Evolutionary conservation across 139 green algal genomes (phyloP).

Genomic region (Chlorella sp.): DNA sequence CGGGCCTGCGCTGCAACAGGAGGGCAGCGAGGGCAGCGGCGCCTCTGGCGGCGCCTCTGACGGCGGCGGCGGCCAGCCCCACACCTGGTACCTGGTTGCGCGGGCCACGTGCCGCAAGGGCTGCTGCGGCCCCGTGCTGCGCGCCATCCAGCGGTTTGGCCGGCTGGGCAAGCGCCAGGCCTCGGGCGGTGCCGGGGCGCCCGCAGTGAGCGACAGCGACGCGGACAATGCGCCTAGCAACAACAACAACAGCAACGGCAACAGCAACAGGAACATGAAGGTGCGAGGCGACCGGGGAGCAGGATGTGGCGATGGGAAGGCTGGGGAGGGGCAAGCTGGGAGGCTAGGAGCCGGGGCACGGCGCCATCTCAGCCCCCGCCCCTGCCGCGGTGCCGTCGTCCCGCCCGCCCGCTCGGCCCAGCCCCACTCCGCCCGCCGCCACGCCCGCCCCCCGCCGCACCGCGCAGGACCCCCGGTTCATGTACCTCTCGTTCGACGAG

Average conservation of each 20-base stretch:
- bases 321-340: background rate
- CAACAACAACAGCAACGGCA: no score
- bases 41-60: background rate
- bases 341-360: background rate
- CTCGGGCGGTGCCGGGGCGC: slow-evolving; percentile 5
- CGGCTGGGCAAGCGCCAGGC: slow-evolving; percentile 50
- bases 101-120: slow-evolving; percentile 49
- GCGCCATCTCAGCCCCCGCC: background rate
- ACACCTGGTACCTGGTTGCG: slow-evolving; percentile 44
- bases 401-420: background rate
- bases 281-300: background rate
- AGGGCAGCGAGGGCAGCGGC: background rate
- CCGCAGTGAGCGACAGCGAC: background rate
- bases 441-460: no score
- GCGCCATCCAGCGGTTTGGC: slow-evolving; percentile 68
- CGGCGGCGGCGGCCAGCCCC: no score
- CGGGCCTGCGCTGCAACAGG: no score
- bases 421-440: no score
- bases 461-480: slow-evolving; percentile 57
- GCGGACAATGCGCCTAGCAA: no score
- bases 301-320: background rate
- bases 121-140: slow-evolving; percentile 63
- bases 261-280: slow-evolving; percentile 17
- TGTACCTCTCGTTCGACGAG: slow-evolving; percentile 74
- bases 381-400: background rate